Percentiles rank a stretch among this genome's conserved stretches.
These are phyloP conservation scores for Ustilago hordei DNA, from an alignment of 1,284 basidiomycete species.

Conservation along the genomic window DNA sequence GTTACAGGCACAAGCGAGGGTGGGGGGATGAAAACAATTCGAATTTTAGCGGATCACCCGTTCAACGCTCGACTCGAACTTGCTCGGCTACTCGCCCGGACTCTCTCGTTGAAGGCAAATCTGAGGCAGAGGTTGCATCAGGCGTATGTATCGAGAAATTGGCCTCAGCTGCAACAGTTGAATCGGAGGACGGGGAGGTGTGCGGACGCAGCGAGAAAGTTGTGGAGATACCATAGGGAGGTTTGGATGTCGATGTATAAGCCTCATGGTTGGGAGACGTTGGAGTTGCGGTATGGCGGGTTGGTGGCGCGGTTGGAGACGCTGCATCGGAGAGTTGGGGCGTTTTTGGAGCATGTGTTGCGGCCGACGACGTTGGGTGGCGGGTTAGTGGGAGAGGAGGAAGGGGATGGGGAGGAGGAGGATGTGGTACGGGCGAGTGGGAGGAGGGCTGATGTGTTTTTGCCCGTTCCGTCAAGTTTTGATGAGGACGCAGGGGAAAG, in stretches of 20 bases:
- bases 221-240: conserved; percentile 67
- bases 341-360: conserved; percentile 44
- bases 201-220: conserved; percentile 48
- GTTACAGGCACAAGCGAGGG: neutral
- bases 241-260: conserved; percentile 68
- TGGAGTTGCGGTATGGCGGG: conserved; percentile 70
- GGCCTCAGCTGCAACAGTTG: conserved; percentile 44
- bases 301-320: conserved; percentile 67
- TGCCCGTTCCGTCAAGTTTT: conserved; percentile 20
- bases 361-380: neutral
- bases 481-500: conserved; percentile 17
- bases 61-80: conserved; percentile 57
- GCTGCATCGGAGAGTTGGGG: conserved; percentile 56
- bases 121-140: conserved; percentile 51
- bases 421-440: conserved; percentile 12
- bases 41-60: conserved; percentile 50
- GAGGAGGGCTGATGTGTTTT: conserved; percentile 22
- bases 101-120: conserved; percentile 52
- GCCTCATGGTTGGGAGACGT: conserved; percentile 69
- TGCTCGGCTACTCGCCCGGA: conserved; percentile 45
- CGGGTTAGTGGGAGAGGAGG: neutral
- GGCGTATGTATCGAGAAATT: conserved; percentile 50
- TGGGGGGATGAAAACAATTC: conserved; percentile 13
- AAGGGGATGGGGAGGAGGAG: neutral
- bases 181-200: conserved; percentile 27